Conservation (phyloP, 2,329 filamentous ascomycete genomes). For the Penicillium sp. region DNA sequence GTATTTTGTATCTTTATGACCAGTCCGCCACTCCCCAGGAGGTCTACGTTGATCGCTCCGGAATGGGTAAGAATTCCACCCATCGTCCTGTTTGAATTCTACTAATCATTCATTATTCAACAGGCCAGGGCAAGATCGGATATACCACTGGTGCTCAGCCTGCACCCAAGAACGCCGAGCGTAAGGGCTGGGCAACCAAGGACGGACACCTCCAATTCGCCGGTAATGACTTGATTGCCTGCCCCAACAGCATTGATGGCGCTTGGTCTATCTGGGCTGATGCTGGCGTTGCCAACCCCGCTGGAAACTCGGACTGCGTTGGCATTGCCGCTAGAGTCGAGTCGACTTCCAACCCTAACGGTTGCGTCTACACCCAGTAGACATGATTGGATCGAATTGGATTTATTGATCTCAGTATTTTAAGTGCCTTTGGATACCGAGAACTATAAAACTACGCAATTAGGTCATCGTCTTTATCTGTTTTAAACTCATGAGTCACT, state of each 20-base stretch:
- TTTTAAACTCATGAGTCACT: no score
- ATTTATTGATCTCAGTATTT: no score
- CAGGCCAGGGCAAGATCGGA: constrained; percentile 55
- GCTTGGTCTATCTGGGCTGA: constrained; percentile 42
- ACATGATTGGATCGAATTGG: no score
- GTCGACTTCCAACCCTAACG: constrained; percentile 22
- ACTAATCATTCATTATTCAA: neutral
- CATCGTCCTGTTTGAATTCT: no score
- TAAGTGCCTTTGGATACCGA: no score
- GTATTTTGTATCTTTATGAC: constrained; percentile 53
- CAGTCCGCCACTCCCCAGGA: constrained; percentile 48
- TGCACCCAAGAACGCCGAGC: constrained; percentile 47
- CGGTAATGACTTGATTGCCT: constrained; percentile 52
- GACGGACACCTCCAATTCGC: constrained; percentile 49
- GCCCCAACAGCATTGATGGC: constrained; percentile 49
- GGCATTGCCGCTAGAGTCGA: constrained; percentile 32
- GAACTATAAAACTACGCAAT: no score
- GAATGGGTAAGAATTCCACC: constrained; percentile 52
- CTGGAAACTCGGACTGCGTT: constrained; percentile 35
- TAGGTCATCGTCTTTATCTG: no score
- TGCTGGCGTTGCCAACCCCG: constrained; percentile 30
- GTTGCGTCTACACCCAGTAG: constrained; percentile 30
- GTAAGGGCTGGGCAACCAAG: constrained; percentile 51
- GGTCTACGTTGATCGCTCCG: constrained; percentile 57
- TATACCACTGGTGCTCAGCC: constrained; percentile 52